Base-by-base conservation (phyloP, 73 alveolate genomes). In the Breviolum minutum region DNA sequence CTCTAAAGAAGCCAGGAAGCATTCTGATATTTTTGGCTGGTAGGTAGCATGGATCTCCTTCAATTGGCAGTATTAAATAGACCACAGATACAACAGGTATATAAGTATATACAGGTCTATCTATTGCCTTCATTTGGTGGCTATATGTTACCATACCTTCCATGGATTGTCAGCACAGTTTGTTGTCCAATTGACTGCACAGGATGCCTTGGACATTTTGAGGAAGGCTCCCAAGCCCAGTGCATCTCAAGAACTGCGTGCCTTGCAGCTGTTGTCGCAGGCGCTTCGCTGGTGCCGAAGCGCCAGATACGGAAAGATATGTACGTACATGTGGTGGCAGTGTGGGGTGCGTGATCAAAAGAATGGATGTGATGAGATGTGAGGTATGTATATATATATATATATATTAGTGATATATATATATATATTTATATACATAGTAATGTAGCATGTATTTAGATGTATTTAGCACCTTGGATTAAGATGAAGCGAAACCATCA, bases 191-290 rank as follows among this genome's bases (percentile, higher is more conserved):
- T 20, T 61, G 54, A 22, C 69, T 12, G 70, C 68, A 13, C 90
- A 92, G 98, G 98, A 92, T 11, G 98, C 98, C 54, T 80, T 92
- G 91, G 98, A 92, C 29, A 92, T 92, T 61, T 80, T 92, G 80
- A 88, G 98, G 63, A 20, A 40, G 29, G 98, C 98, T 70, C 98
- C 98, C 68, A 92, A 74, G 98, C 91, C 98, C 61, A 92, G 98
- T 66, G 98, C 98, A 6, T 74, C 98, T 54, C 98, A 92, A 80
- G 98, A 92, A 68, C 90, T 92, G 20, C 20, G 98, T 17, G 98
- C 98, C 24, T n/a, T 92, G 98, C 98, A 92, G 81, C 73, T 92
- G 62, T 69, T 92, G 91, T 92, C 98, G 14, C 89, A 92, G 91
- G 94, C 63, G 13, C 70, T 16, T 40, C 3, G 54, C 54, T 40